phyloP scores from a whole-genome alignment of 768 basidiomycete genomes.

The Russula griseocarnosa region DNA sequence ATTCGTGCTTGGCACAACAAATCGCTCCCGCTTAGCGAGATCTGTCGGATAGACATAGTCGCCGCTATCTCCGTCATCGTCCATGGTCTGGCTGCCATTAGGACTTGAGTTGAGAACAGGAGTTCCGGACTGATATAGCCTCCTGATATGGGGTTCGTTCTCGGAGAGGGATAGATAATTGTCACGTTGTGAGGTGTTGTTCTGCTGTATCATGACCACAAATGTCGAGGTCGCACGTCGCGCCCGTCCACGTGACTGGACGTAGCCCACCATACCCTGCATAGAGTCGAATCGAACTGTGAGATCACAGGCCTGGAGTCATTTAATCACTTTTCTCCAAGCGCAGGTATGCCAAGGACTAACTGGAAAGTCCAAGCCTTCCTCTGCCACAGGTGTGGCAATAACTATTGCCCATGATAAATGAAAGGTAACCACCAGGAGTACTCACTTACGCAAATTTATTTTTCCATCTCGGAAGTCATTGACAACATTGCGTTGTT shows the following conservation, averaged over 20 bases:
- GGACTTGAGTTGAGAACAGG: constrained; percentile 34
- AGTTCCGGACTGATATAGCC: constrained; percentile 54
- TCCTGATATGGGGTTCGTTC: constrained; percentile 61
- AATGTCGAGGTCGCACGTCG: constrained; percentile 73
- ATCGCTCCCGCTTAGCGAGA: constrained; percentile 64
- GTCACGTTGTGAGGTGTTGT: constrained; percentile 49
- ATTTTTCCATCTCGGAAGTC: constrained; percentile 61
- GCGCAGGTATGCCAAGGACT: constrained; percentile 28
- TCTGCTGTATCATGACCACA: constrained; percentile 72
- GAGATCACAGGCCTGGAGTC: constrained; percentile 67
- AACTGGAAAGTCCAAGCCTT: constrained; percentile 87
- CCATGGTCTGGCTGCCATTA: constrained; percentile 42
- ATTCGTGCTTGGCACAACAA: constrained; percentile 64
- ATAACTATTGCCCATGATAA: constrained; percentile 46
- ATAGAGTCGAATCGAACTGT: constrained; percentile 83
- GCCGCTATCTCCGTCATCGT: constrained; percentile 2
- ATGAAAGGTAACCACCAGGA: neutral
- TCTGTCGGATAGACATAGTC: constrained; percentile 48
- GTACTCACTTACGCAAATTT: constrained; percentile 58
- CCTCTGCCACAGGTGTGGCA: constrained; percentile 86
- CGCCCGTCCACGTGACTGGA: constrained; percentile 86
- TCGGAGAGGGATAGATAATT: constrained; percentile 56
- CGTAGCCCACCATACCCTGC: constrained; percentile 79
- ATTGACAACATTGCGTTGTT: constrained; percentile 56
- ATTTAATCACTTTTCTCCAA: constrained; percentile 18